These are phyloP conservation scores for Alternaria gansuensis DNA, from an alignment of 2,329 filamentous ascomycete species.

Conservation along the genomic window DNA sequence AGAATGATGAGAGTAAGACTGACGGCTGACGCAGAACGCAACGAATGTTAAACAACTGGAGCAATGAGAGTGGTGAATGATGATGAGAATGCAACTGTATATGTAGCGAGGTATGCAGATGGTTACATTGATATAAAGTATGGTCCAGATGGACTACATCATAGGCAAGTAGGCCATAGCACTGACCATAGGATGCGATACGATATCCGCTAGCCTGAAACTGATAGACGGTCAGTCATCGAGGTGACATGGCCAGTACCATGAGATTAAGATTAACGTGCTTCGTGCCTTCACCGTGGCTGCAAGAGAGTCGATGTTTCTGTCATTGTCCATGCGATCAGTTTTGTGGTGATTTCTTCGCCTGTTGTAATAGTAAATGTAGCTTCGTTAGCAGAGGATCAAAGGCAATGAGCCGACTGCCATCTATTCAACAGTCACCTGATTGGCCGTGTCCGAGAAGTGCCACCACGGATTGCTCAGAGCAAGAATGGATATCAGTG, in stretches of 20 bases:
- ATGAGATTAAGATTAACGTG: constrained; percentile 48
- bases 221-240: constrained; percentile 37
- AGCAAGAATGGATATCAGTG: constrained; percentile 51
- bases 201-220: constrained; percentile 45
- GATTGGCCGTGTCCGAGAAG: constrained; percentile 53
- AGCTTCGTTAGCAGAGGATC: constrained; percentile 51
- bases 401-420: constrained; percentile 48
- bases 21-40: constrained; percentile 42
- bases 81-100: constrained; percentile 47
- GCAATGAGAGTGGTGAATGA: constrained; percentile 52
- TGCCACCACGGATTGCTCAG: constrained; percentile 48
- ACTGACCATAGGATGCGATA: constrained; percentile 39
- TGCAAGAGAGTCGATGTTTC: constrained; percentile 39
- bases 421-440: constrained; percentile 44
- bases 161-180: constrained; percentile 32
- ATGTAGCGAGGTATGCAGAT: constrained; percentile 37
- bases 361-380: constrained; percentile 47
- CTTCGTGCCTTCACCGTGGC: constrained; percentile 37
- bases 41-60: constrained; percentile 57
- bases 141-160: constrained; percentile 38
- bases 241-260: constrained; percentile 42
- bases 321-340: constrained; percentile 47
- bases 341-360: constrained; percentile 36
- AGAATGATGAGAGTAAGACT: constrained; percentile 53
- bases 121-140: constrained; percentile 46